Evolutionary conservation across 805 yeast genomes (phyloP), one percentile per base, ranked within the genome.

Genomic region (Myxozyma neglecta): DNA sequence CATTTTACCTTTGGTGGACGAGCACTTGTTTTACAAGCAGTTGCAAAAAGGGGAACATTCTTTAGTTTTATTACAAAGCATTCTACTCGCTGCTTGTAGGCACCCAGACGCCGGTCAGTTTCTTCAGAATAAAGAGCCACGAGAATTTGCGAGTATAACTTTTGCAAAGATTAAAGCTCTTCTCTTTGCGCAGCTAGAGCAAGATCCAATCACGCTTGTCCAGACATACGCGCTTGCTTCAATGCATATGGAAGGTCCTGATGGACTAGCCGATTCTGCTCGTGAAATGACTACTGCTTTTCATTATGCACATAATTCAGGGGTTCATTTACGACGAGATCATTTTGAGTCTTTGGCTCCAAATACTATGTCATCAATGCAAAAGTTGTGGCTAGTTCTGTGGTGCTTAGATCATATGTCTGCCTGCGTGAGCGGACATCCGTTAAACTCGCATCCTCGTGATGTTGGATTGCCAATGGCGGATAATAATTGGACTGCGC

Each of bases 1-100:
- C 18, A 61, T 76, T 2, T 71, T 80, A 51, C 83, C 83, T 0
- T 67, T 80, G 36, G 69, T 80, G 8, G 76, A 77, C 62, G 79
- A 75, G 68, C 70, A 70, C 39, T 74, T 72, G 53, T 77, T 80
- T 66, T 68, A 74, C 73, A 60, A 70, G 64, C 61, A 77, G 69
- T 70, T 70, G 59, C 60, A 70, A 54, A 64, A 75, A 11, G 44
- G 69, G 60, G 73, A 70, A 68, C 78, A 71, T 69, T 81, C 70
- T 6, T 75, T 77, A 9, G 64, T 78, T 20, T 68, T 79, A 47
- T 62, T 76, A 20, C 79, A 78, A 56, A 77, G 81, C 1, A 75
- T 80, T 40, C 68, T 80, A 32, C 68, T 80, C 24, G 73, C 73
- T 10, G 77, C 80, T 1, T 75, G 80, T 6, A 68, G 80, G 18